Evolutionary conservation across 2,329 filamentous ascomycete species (phyloP).

Genomic region (Dendryphion nanum): DNA sequence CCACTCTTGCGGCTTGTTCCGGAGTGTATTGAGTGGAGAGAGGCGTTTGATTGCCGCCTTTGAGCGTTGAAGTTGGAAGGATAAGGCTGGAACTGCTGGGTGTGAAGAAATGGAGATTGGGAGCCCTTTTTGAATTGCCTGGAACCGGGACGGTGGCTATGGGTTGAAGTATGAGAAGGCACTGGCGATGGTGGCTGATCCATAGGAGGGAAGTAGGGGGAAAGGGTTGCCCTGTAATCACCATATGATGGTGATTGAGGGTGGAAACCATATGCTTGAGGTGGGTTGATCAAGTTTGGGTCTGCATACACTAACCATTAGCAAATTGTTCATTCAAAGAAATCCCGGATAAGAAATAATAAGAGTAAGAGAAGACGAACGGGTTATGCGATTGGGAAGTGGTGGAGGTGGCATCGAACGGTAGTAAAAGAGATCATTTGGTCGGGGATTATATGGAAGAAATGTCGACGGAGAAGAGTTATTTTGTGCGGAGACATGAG

Average conservation of each 20-base stretch:
- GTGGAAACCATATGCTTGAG: constrained; percentile 40
- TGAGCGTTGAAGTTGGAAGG: constrained; percentile 43
- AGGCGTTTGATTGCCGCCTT: constrained; percentile 67
- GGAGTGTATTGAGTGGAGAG: constrained; percentile 65
- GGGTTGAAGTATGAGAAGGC: constrained; percentile 54
- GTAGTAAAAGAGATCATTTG: too few species aligned
- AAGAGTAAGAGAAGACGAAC: constrained; percentile 36
- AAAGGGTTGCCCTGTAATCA: constrained; percentile 40
- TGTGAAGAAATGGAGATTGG: constrained; percentile 66
- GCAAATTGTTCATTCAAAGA: too few species aligned
- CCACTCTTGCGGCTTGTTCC: constrained; percentile 54
- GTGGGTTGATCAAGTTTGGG: constrained; percentile 58
- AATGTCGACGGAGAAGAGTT: too few species aligned
- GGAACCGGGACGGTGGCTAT: constrained; percentile 43
- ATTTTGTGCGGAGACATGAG: too few species aligned
- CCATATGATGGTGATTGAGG: constrained; percentile 44
- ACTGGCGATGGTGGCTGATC: constrained; percentile 61
- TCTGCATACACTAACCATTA: constrained; percentile 39
- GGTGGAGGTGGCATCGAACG: too few species aligned
- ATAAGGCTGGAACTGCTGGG: constrained; percentile 56
- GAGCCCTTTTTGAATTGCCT: constrained; percentile 51
- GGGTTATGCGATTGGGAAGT: constrained; percentile 36
- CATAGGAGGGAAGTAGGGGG: constrained; percentile 43
- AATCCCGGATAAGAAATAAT: constrained; percentile 9
- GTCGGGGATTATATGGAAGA: too few species aligned